Evolutionary conservation across 2,329 filamentous ascomycete species (phyloP), one percentile per base, ranked within the genome.

Genomic region (Ceratocystis papillata): DNA sequence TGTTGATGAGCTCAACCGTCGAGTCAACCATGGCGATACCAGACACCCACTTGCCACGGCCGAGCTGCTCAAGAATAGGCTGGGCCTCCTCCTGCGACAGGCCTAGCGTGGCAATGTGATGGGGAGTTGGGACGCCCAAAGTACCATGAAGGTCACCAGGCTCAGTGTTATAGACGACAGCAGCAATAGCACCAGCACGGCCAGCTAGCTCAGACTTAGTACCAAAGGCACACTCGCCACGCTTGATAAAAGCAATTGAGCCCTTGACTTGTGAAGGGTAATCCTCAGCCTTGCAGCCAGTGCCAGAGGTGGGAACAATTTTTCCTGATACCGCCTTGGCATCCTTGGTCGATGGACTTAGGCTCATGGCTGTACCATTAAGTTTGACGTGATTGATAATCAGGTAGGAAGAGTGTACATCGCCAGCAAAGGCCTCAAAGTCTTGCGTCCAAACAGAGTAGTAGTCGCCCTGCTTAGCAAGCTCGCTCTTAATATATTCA

Each of bases 141-240:
- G 88, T 92, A 50, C 88, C 89, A 63, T 81, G 79, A 0, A 90
- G 75, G 2, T 76, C 74, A 1, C 83, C 87, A 0, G 80, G 75
- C 62, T 84, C 83, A 70, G 86, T 87, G 77, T 93, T 90, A 76
- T 89, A 92, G 62, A 94, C 79, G 15, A 94, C 76, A 0, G 86
- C 87, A 1, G 85, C 89, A 2, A 83, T 74, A 4, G 89, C 89
- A 22, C 88, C 87, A 1, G 87, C 87, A 62, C 78, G 79, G 53
- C 85, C 87, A 5, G 89, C 88, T 15, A 82, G 76, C 64, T 80
- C 80, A 1, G 87, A 87, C 77, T 94, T 94, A 67, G 79, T 75
- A 10, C 85, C 87, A 70, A 93, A 94, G 6, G 83, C 70, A 72
- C 89, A 94, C 1, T 76, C 79, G 64, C 89, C 89, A 65, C 89